Evolutionary conservation across 2,329 filamentous ascomycete species (phyloP), one percentile per base, ranked within the genome.

Genomic region (Cryoendolithus antarcticus): DNA sequence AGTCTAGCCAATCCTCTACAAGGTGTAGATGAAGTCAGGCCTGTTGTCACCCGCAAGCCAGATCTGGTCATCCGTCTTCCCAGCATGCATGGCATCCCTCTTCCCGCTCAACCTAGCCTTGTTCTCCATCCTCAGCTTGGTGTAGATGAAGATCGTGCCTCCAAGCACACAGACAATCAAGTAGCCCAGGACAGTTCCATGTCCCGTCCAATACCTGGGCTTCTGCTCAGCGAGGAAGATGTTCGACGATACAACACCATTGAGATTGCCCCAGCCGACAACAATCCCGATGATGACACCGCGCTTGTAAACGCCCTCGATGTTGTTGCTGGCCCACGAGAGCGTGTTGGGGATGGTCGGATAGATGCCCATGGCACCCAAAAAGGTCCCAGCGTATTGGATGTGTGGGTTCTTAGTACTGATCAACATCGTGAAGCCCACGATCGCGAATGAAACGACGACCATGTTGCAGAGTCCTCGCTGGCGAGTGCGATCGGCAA

Each of bases 221-320:
- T 44, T 42, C 36, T 52, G 47, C 10, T 42, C 35, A n/a, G 41
- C 38, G 9, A 54, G 64, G 49, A 85, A 94, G 50, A 94, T 86
- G 58, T 93, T 93, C 45, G 74, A 80, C 49, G 71, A 77, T n/a
- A 94, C 81, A 15, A 94, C 75, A 30, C 86, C 86, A 56, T 93
- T 93, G 35, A 94, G 66, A 55, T 94, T 94, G 27, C 86, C 86
- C 83, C 84, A 93, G 21, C 62, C 86, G 44, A 94, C 93, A 38
- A 94, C 81, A 45, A 93, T 77, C 0, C 88, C 88, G 1, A 94
- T 64, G 0, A 85, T 83, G 9, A 94, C 80, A 31, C 86, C 88
- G 30, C 86, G 76, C 66, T 94, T 94, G 64, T 93, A 93, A 2
- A 89, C 83, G 10, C 88, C 82, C 61, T 94, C 86, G 31, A 80